These are phyloP conservation scores for Pyrus pyrifolia DNA, from an alignment of 306 rosid species.

Conservation along the genomic window DNA sequence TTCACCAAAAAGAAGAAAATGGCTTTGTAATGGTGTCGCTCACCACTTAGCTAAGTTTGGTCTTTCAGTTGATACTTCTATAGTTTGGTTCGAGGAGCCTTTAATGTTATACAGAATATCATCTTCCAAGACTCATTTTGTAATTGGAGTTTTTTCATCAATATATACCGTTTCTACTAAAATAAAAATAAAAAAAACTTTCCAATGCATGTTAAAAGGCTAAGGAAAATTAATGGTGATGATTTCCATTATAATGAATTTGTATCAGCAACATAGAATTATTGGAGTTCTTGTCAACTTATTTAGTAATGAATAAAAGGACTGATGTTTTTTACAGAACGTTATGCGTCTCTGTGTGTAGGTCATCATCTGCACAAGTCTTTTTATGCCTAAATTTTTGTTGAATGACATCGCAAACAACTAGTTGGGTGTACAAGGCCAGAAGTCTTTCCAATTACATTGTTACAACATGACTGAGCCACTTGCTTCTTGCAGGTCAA, in stretches of 20 bases:
- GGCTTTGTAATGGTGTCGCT: too few species aligned
- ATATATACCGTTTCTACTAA: too few species aligned
- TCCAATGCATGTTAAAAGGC: not conserved
- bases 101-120: too few species aligned
- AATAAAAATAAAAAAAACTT: too few species aligned
- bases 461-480: slow-evolving; percentile 1
- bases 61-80: too few species aligned
- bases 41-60: too few species aligned
- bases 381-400: not conserved
- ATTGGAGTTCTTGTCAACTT: not conserved
- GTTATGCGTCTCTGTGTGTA: not conserved
- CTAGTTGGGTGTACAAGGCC: slow-evolving; percentile 5
- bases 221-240: not conserved
- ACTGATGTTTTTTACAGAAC: not conserved
- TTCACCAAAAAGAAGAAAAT: too few species aligned
- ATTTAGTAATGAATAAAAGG: not conserved
- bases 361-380: not conserved
- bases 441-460: not conserved
- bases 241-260: not conserved
- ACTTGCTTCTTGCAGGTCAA: not conserved
- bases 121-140: too few species aligned
- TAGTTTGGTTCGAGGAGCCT: too few species aligned
- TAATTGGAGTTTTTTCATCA: too few species aligned
- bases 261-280: not conserved
- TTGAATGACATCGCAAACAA: not conserved